These are phyloP conservation scores for Magnusiomyces tetraspermus DNA, from an alignment of 1,139 yeast genomes.

Conservation along the genomic window DNA sequence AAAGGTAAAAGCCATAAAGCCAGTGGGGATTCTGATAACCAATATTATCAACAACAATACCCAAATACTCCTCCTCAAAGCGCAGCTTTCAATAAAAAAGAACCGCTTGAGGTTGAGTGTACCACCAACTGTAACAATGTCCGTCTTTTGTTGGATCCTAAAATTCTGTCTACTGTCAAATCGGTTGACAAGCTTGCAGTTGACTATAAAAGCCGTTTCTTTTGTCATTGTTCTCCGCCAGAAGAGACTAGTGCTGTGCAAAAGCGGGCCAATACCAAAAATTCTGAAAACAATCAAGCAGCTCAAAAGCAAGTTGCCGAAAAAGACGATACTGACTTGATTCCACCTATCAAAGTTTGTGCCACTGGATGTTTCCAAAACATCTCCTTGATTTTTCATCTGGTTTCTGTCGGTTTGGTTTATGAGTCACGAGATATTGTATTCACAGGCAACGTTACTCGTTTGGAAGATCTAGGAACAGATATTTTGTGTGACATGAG, in stretches of 20 bases:
- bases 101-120: background rate
- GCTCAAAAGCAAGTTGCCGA: background rate
- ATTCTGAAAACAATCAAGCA: background rate
- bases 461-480: background rate
- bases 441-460: background rate
- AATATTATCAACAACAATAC: too few relatives aligned
- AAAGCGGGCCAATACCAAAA: background rate
- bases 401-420: background rate
- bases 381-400: background rate
- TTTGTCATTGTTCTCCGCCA: background rate
- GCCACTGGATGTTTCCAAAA: slow-evolving; percentile 1
- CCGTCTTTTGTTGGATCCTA: background rate
- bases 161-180: background rate
- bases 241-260: too few relatives aligned
- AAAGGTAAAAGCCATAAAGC: slow-evolving; percentile 5
- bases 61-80: too few relatives aligned
- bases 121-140: slow-evolving; percentile 1
- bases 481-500: background rate
- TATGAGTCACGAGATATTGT: background rate
- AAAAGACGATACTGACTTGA: background rate
- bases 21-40: slow-evolving; percentile 5
- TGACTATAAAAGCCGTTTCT: background rate
- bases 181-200: background rate
- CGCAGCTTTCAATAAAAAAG: background rate
- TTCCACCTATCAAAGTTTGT: slow-evolving; percentile 1